Percentiles rank a stretch among this genome's conserved stretches.
Evolutionary conservation across 768 basidiomycete genomes (phyloP).

Genomic region (Lentinula lateritia): DNA sequence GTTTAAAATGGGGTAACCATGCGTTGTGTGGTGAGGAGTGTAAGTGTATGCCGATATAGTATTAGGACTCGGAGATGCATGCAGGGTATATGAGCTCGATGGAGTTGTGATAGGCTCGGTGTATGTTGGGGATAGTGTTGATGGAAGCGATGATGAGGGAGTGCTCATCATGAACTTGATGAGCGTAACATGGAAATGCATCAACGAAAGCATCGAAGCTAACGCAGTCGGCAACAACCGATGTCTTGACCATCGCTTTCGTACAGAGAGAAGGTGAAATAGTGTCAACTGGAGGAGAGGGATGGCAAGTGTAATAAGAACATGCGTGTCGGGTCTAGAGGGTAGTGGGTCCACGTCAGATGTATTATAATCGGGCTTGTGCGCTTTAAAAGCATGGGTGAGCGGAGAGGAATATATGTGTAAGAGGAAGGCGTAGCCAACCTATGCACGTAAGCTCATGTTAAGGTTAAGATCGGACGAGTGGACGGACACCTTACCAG

Average conservation of each 20-base stretch:
- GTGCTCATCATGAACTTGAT: conserved; percentile 20
- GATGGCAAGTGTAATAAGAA: conserved; percentile 64
- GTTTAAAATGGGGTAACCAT: conserved; percentile 61
- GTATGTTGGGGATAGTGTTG: conserved; percentile 7
- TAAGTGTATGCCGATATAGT: not conserved
- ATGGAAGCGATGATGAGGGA: conserved; percentile 12
- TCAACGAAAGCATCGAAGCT: conserved; percentile 50
- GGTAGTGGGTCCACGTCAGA: conserved; percentile 28
- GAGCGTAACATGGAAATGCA: conserved; percentile 64
- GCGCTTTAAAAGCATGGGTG: conserved; percentile 41
- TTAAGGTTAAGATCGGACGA: conserved; percentile 2
- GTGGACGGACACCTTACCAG: conserved; percentile 40
- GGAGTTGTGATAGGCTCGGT: too few species aligned
- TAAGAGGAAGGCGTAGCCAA: conserved; percentile 72
- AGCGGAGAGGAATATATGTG: conserved; percentile 69
- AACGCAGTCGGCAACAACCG: conserved; percentile 68
- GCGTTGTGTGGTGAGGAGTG: conserved; percentile 1
- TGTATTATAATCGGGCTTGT: not conserved
- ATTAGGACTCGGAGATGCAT: not conserved
- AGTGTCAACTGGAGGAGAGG: conserved; percentile 70
- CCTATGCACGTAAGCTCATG: conserved; percentile 29
- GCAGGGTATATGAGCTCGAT: not conserved
- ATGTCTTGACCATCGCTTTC: conserved; percentile 55
- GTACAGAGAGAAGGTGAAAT: conserved; percentile 62
- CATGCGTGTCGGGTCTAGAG: conserved; percentile 68